Percentiles rank a stretch among this genome's conserved stretches.
These are phyloP conservation scores for Thuja plicata DNA, from an alignment of 83 land plant species.

Conservation along the genomic window DNA sequence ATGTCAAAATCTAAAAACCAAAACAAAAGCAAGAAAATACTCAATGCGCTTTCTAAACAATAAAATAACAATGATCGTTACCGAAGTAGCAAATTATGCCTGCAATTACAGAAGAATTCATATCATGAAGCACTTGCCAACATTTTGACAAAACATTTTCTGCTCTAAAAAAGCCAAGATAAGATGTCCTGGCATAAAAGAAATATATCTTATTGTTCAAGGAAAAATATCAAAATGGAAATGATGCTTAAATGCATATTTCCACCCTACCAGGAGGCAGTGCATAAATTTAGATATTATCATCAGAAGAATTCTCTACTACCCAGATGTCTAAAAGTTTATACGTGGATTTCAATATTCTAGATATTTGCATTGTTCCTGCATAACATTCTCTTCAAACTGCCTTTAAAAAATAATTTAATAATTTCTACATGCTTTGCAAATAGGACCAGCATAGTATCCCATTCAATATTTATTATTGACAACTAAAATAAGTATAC, in stretches of 20 bases:
- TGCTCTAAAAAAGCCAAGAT: background rate
- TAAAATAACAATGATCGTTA: background rate
- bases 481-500: background rate
- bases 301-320: background rate
- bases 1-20: conserved; percentile 67
- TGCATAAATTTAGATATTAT: background rate
- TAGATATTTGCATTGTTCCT: background rate
- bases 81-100: background rate
- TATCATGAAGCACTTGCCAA: background rate
- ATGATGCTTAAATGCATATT: background rate
- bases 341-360: background rate
- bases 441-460: background rate
- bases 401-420: background rate
- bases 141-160: background rate
- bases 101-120: background rate
- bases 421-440: background rate
- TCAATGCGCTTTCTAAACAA: background rate
- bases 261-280: background rate
- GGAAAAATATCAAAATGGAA: background rate
- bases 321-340: background rate
- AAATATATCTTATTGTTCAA: background rate
- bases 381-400: background rate
- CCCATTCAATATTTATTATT: background rate
- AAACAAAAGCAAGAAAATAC: background rate
- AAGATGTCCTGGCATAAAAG: background rate